These are phyloP conservation scores for Ampelocalamus luodianensis DNA, from an alignment of 176 grass and related monocot species.

Conservation along the genomic window DNA sequence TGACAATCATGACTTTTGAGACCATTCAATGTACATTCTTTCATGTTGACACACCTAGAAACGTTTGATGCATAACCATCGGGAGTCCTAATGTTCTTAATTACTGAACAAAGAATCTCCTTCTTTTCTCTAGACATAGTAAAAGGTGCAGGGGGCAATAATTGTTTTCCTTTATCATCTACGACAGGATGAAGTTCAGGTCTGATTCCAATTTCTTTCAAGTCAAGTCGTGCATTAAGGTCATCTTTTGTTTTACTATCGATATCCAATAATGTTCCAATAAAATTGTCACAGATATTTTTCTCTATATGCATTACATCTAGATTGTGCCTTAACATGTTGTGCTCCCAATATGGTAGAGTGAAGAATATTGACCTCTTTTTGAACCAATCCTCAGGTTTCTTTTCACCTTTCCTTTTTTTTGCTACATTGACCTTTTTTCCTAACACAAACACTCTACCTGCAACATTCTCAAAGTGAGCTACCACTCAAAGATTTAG, in stretches of 20 bases:
- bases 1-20: conserved; percentile 46
- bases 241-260: neutral
- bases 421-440: neutral
- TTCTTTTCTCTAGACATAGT: conserved; percentile 10
- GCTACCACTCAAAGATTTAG: neutral
- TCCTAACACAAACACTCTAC: neutral
- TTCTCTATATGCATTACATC: conserved; percentile 47
- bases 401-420: neutral
- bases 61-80: conserved; percentile 3
- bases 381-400: conserved; percentile 7
- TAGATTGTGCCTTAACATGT: conserved; percentile 14
- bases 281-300: conserved; percentile 21
- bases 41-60: conserved; percentile 28
- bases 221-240: neutral
- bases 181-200: neutral
- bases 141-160: neutral
- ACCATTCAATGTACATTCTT: conserved; percentile 18
- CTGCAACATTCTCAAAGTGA: neutral
- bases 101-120: conserved; percentile 1
- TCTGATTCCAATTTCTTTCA: neutral
- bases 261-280: neutral
- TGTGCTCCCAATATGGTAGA: neutral
- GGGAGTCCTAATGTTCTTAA: neutral
- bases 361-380: conserved; percentile 3
- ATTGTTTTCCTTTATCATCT: neutral